Percentiles rank a stretch among this genome's conserved stretches.
Evolutionary conservation across 257 asterid species (phyloP).

Genomic region (Euphrasia confusa): DNA sequence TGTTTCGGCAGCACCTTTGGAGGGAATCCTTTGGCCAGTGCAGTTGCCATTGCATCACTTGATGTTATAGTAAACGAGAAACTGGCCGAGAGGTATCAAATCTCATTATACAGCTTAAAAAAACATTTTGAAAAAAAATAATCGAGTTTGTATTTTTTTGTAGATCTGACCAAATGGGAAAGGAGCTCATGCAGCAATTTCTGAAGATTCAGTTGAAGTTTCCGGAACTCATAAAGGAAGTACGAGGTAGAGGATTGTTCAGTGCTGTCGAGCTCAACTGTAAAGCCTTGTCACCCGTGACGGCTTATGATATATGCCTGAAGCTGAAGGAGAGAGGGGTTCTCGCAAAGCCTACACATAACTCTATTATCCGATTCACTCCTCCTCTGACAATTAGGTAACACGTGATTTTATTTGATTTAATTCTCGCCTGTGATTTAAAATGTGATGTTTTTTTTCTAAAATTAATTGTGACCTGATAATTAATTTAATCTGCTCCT

Average conservation of each 20-base stretch:
- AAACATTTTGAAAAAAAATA: neutral
- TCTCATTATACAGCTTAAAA: too few relatives aligned
- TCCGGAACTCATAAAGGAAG: conserved; percentile 69
- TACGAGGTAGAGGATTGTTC: conserved; percentile 88
- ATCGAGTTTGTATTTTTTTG: neutral
- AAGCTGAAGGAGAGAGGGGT: conserved; percentile 88
- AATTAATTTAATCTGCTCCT: conserved; percentile 8
- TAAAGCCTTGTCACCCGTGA: conserved; percentile 58
- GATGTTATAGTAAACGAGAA: conserved; percentile 72
- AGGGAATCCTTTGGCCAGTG: conserved; percentile 94
- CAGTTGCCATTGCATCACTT: conserved; percentile 87
- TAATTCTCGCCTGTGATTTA: neutral
- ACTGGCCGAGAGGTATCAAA: conserved; percentile 75
- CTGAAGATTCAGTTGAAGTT: conserved; percentile 54
- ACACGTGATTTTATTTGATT: neutral
- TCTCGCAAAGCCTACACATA: conserved; percentile 91
- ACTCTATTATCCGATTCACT: conserved; percentile 72
- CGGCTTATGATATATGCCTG: conserved; percentile 86
- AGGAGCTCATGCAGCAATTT: conserved; percentile 61
- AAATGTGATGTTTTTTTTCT: neutral
- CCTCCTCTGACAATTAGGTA: conserved; percentile 93
- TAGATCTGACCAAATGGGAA: conserved; percentile 76
- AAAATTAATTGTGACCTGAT: too few relatives aligned
- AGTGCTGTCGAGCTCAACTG: conserved; percentile 81
- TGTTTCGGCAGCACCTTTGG: conserved; percentile 73